These are phyloP conservation scores for Cymbopogon flexuosus DNA, from an alignment of 202 grass and related monocot species.

Conservation along the genomic window DNA sequence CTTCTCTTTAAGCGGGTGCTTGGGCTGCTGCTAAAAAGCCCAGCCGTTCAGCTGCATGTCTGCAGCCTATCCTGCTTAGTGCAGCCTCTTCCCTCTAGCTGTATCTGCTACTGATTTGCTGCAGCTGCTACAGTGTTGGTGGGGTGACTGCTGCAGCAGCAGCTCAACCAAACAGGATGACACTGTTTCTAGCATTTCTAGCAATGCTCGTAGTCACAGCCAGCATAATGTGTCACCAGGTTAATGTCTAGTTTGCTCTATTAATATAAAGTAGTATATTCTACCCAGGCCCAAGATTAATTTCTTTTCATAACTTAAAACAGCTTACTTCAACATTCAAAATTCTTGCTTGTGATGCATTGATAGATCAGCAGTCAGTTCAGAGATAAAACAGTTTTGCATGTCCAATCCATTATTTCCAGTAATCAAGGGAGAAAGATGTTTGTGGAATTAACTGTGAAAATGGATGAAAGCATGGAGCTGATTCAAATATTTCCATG, in stretches of 20 bases:
- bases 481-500: background rate
- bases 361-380: background rate
- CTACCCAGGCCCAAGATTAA: slow-evolving; percentile 4
- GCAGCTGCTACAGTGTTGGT: too few species aligned
- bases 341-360: background rate
- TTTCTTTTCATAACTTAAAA: background rate
- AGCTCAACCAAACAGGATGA: too few species aligned
- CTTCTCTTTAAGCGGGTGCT: too few species aligned
- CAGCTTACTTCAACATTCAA: background rate
- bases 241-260: background rate
- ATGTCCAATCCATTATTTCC: background rate
- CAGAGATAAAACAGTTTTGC: background rate
- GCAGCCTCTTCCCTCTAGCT: too few species aligned
- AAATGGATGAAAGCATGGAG: background rate
- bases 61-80: too few species aligned
- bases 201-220: background rate
- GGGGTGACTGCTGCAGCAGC: too few species aligned
- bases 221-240: background rate
- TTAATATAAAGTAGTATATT: background rate
- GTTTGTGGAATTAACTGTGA: background rate
- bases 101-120: too few species aligned
- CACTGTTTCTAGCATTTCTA: background rate
- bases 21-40: too few species aligned
- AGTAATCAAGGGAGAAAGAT: background rate
- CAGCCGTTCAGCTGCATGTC: too few species aligned